Base-by-base conservation (phyloP, 2,329 filamentous ascomycete genomes). In the Calonectria multiphialidica region DNA sequence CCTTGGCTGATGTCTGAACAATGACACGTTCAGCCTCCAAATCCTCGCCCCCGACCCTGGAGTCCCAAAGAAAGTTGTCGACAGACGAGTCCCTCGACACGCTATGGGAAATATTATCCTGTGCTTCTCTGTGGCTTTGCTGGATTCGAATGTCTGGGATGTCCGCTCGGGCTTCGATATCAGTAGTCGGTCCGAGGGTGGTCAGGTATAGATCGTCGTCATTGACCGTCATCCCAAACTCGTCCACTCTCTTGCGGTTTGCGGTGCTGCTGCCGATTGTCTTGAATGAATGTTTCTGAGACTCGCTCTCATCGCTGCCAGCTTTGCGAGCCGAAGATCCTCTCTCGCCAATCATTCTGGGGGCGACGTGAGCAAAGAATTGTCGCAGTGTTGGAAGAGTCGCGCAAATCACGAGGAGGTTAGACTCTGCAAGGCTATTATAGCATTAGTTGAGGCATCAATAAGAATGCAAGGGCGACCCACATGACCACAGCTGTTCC, bases 371-470 rank as follows among this genome's bases (percentile, higher is more conserved):
- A 10, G 66, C 74, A 30, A 76, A 16, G 13, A 76, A 76, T 1
- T 62, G 74, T 2, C 74, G 72, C n/a, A 76, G 25, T 0, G 74
- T 76, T 5, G 74, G 67, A 0, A 76, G 63, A 3, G 67, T 66
- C 2, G 65, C 74, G 16, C 74, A 75, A 3, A 76, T 75, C 5
- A 71, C 71, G 3, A 74, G 75, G 10, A 76, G 74, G 3, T 76
- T 75, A 9, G 71, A 65, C 23, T 76, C 71, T 2, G 68, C 74
- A 16, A 76, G 68, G 12, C 74, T 76, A 6, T 33, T 4, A 2
- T 63, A 2, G 66, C 25, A 23, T 49, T 7, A n/a, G 0, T 2
- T 6, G 1, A 23, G 44, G n/a, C 21, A 2, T 18, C n/a, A 3
- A 23, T 7, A 10, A 23, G 8, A 23, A 4, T 8, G 3, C 4